These are phyloP conservation scores for Lentinus brumalis DNA, from an alignment of 768 basidiomycete species.

Conservation along the genomic window DNA sequence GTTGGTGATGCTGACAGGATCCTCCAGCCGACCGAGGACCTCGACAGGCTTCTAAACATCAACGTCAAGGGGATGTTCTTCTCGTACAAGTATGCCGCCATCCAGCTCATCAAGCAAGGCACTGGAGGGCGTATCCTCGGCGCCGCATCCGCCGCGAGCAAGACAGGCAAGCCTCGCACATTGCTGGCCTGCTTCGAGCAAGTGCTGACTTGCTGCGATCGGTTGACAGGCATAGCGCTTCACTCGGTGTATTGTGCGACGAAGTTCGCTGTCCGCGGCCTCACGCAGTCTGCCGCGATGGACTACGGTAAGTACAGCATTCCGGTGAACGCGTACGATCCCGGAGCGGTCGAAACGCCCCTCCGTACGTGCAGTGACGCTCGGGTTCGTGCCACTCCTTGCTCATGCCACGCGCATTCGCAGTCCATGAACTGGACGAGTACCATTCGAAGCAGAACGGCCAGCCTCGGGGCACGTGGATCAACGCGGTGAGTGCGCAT, in stretches of 20 bases:
- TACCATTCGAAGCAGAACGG: neutral
- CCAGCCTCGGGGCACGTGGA: neutral
- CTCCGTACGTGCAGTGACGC: no score
- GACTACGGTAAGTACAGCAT: conserved; percentile 30
- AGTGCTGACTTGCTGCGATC: no score
- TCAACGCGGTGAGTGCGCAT: neutral
- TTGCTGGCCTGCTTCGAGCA: neutral
- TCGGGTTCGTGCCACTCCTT: conserved; percentile 11
- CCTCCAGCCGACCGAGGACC: conserved; percentile 32
- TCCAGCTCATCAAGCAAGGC: conserved; percentile 44
- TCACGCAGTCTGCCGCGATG: conserved; percentile 32
- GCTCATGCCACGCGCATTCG: neutral
- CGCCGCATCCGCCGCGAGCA: conserved; percentile 27
- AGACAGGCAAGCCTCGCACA: conserved; percentile 17
- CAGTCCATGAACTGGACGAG: conserved; percentile 2
- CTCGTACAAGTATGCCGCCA: conserved; percentile 43
- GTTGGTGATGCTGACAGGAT: neutral
- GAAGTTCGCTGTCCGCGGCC: conserved; percentile 33
- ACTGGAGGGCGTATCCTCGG: conserved; percentile 44
- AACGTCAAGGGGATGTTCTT: conserved; percentile 45
- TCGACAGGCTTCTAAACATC: conserved; percentile 36
- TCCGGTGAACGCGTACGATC: conserved; percentile 34
- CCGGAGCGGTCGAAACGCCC: conserved; percentile 27
- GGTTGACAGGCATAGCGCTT: neutral
- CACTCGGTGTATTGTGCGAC: conserved; percentile 29